Percentiles rank a stretch among this genome's conserved stretches.
phyloP scores from a whole-genome alignment of 306 rosid species.

The Sechiopsis laciniata region DNA sequence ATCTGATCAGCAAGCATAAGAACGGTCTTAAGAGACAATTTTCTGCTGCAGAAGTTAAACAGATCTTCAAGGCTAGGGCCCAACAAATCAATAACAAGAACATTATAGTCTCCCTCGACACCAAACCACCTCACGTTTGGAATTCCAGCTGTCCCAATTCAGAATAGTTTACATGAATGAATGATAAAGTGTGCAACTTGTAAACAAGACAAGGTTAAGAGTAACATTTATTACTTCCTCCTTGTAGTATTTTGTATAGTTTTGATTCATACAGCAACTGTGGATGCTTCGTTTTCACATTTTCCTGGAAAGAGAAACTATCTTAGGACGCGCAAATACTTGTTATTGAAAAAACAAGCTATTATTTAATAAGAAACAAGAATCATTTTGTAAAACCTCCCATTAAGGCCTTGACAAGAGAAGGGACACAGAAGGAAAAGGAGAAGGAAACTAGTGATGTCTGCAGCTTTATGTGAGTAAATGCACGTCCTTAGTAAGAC shows the following conservation, averaged over 20 bases:
- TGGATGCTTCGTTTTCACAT: slow-evolving; percentile 89
- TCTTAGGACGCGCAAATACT: slow-evolving; percentile 15
- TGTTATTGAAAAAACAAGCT: background rate
- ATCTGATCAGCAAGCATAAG: slow-evolving; percentile 99
- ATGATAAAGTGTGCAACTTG: slow-evolving; percentile 21
- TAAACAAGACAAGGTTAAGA: slow-evolving; percentile 24
- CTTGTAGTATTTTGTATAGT: slow-evolving; percentile 84
- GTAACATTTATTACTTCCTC: slow-evolving; percentile 77
- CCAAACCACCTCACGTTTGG: slow-evolving; percentile 85
- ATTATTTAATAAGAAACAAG: background rate
- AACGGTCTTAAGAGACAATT: slow-evolving; percentile 89
- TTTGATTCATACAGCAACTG: slow-evolving; percentile 89
- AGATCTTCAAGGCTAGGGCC: slow-evolving; percentile 98
- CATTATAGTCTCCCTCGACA: slow-evolving; percentile 89
- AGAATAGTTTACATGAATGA: slow-evolving; percentile 22
- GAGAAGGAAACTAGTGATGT: too few species aligned
- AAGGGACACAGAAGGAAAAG: too few species aligned
- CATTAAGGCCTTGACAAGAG: too few species aligned
- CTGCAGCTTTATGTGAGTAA: too few species aligned
- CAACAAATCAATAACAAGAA: slow-evolving; percentile 91
- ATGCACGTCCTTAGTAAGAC: too few species aligned
- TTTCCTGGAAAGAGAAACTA: slow-evolving; percentile 51
- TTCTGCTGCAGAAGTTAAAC: slow-evolving; percentile 88
- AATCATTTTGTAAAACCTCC: background rate
- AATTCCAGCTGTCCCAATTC: slow-evolving; percentile 66